Conservation (phyloP, 306 rosid species). For the Begonia masoniana region DNA sequence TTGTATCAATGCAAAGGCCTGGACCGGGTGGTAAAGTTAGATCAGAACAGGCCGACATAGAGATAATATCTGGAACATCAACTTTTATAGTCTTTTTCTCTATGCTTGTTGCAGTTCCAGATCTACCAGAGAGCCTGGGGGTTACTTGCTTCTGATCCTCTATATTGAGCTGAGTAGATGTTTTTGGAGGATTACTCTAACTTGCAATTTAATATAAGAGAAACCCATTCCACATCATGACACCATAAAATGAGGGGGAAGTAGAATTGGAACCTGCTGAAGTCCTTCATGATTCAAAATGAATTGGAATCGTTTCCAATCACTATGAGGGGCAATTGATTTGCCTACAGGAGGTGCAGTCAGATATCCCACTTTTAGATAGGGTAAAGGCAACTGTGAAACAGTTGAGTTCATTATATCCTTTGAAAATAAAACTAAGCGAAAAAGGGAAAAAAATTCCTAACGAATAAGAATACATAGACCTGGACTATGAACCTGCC, state of each 20-base stretch:
- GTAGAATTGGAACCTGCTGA: slow-evolving; percentile 41
- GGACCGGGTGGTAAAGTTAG: slow-evolving; percentile 95
- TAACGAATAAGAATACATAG: too few relatives aligned
- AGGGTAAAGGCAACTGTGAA: slow-evolving; percentile 82
- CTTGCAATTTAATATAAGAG: too few relatives aligned
- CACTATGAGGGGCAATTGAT: slow-evolving; percentile 76
- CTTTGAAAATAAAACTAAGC: slow-evolving; percentile 3
- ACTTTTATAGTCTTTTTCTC: slow-evolving; percentile 53
- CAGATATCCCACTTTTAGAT: slow-evolving; percentile 87
- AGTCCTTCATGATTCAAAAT: slow-evolving; percentile 88
- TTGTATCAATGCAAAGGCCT: slow-evolving; percentile 85
- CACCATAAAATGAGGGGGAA: too few relatives aligned
- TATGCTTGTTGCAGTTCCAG: slow-evolving; percentile 32
- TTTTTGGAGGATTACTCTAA: too few relatives aligned
- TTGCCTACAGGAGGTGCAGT: slow-evolving; percentile 84
- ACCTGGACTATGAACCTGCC: too few relatives aligned
- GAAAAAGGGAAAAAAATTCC: too few relatives aligned
- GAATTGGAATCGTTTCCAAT: slow-evolving; percentile 92
- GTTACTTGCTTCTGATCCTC: slow-evolving; percentile 40
- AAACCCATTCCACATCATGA: too few relatives aligned
- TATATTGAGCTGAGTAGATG: slow-evolving; percentile 29
- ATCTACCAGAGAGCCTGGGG: slow-evolving; percentile 42
- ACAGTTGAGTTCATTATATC: slow-evolving; percentile 19
- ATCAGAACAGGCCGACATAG: slow-evolving; percentile 92
- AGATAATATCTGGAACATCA: slow-evolving; percentile 76